phyloP scores from a whole-genome alignment of 1,284 basidiomycete species.

The Gyrodon tennesseensis region DNA sequence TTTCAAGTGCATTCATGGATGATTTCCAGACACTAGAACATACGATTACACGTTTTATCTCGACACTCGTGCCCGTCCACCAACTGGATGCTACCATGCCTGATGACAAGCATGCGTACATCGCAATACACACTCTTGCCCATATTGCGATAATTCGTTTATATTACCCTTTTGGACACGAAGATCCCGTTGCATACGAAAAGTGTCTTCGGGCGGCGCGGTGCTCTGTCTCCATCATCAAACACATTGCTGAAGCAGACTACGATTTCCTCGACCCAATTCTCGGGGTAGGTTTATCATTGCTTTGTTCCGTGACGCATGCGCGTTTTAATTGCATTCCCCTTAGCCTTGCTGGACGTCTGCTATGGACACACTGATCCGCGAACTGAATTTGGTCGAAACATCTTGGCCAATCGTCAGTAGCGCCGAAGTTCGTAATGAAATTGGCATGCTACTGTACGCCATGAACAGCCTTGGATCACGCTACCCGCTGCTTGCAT shows the following conservation, averaged over 20 bases:
- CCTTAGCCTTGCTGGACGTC: conserved; percentile 68
- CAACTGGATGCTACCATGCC: conserved; percentile 60
- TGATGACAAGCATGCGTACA: conserved; percentile 60
- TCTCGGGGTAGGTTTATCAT: conserved; percentile 57
- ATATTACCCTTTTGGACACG: conserved; percentile 61
- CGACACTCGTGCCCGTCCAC: conserved; percentile 63
- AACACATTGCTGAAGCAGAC: conserved; percentile 62
- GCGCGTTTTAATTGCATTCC: conserved; percentile 21
- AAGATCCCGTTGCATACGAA: conserved; percentile 61
- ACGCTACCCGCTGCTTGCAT: conserved; percentile 62
- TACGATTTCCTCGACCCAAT: conserved; percentile 71
- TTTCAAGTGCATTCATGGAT: conserved; percentile 54
- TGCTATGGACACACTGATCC: conserved; percentile 62
- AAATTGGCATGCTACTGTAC: conserved; percentile 61
- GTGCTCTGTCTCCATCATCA: conserved; percentile 58
- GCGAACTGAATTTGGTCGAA: conserved; percentile 61
- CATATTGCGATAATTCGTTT: conserved; percentile 68
- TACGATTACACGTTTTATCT: conserved; percentile 60
- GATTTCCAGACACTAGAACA: conserved; percentile 63
- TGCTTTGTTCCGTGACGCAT: conserved; percentile 11
- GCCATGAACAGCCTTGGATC: conserved; percentile 62
- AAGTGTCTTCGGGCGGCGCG: conserved; percentile 64
- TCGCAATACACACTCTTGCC: conserved; percentile 64
- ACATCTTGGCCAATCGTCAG: conserved; percentile 60
- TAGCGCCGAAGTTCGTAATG: conserved; percentile 58